phyloP scores from a whole-genome alignment of 2,329 filamentous ascomycete genomes.

The Microcyclospora tardicrescens region DNA sequence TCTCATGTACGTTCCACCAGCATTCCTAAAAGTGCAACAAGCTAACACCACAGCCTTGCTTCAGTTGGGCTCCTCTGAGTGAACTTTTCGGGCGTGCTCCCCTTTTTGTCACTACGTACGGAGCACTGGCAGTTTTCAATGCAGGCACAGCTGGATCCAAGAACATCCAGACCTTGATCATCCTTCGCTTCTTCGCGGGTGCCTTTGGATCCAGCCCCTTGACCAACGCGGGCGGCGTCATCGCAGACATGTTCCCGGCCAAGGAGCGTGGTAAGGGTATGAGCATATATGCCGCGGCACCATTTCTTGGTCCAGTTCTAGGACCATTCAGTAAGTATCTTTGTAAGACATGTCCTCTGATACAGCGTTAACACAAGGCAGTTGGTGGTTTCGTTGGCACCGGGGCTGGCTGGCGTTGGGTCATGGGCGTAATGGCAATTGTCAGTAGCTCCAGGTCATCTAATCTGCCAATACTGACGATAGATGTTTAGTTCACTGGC shows the following conservation, averaged over 20 bases:
- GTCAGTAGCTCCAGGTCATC: no score
- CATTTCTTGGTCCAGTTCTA: conserved; percentile 51
- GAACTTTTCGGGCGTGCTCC: conserved; percentile 44
- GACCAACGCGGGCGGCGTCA: conserved; percentile 35
- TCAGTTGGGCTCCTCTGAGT: conserved; percentile 47
- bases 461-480: no score
- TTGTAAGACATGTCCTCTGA: conserved; percentile 32
- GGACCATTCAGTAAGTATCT: conserved; percentile 39
- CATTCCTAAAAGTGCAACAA: neutral
- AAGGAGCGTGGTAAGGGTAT: conserved; percentile 38
- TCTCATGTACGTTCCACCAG: conserved; percentile 5
- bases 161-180: conserved; percentile 31
- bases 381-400: conserved; percentile 53
- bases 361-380: no score
- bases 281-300: conserved; percentile 52
- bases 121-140: conserved; percentile 27
- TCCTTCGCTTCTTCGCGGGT: conserved; percentile 35
- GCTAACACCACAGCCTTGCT: conserved; percentile 29
- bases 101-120: conserved; percentile 26
- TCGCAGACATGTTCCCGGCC: conserved; percentile 34
- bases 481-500: conserved; percentile 42
- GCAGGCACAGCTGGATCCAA: conserved; percentile 31
- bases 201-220: conserved; percentile 31
- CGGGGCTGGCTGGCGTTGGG: conserved; percentile 54
- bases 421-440: conserved; percentile 45